phyloP scores from a whole-genome alignment of 2,329 filamentous ascomycete species.

The Diatrype stigma region DNA sequence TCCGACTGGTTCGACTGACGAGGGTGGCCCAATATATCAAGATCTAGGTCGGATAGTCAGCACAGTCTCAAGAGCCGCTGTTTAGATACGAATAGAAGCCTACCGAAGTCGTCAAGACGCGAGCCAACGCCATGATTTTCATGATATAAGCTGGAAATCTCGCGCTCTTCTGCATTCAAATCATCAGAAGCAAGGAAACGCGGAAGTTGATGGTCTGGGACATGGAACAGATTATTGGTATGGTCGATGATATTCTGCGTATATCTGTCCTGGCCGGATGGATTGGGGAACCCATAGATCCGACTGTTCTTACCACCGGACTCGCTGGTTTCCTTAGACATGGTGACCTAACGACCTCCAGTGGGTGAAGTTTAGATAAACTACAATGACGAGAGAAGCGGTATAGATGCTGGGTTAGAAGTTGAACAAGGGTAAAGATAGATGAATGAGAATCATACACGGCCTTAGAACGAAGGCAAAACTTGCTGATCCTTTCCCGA shows the following conservation, averaged over 20 bases:
- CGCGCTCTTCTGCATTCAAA: background rate
- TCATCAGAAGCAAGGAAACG: conserved; percentile 1
- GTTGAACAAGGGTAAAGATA: too few relatives aligned
- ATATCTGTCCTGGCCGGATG: conserved; percentile 18
- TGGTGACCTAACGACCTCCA: conserved; percentile 1
- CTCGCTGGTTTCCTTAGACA: conserved; percentile 16
- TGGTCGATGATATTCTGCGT: conserved; percentile 26
- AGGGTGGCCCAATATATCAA: conserved; percentile 17
- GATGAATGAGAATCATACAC: too few relatives aligned
- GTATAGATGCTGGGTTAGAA: too few relatives aligned
- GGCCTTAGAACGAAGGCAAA: too few relatives aligned
- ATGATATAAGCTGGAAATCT: conserved; percentile 1
- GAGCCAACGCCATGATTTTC: conserved; percentile 4
- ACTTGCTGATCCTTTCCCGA: too few relatives aligned
- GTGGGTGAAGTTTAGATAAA: background rate
- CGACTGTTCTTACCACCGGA: conserved; percentile 6
- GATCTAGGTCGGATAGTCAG: conserved; percentile 16
- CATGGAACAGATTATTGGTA: conserved; percentile 18
- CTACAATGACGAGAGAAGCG: background rate
- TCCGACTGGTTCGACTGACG: background rate
- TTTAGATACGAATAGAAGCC: conserved; percentile 1
- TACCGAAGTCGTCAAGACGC: conserved; percentile 26
- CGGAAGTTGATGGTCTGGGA: conserved; percentile 7
- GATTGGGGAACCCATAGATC: conserved; percentile 14
- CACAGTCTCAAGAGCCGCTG: background rate